These are phyloP conservation scores for Penicillium sclerotigenum DNA, from an alignment of 2,329 filamentous ascomycete genomes.

Conservation along the genomic window DNA sequence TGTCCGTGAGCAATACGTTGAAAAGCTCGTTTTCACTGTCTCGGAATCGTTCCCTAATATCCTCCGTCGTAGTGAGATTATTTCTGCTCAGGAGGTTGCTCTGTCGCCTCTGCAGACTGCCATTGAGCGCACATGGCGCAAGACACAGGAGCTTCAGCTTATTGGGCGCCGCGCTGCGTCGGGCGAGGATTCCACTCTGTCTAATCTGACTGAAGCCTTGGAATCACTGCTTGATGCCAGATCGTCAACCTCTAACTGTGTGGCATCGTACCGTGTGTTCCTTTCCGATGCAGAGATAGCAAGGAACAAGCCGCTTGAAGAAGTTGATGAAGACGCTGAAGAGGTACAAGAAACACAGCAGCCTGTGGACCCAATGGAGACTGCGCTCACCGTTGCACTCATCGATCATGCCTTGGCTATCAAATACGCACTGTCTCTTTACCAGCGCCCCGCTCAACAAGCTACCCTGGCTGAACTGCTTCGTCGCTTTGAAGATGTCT, in stretches of 20 bases:
- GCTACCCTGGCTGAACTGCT: conserved; percentile 40
- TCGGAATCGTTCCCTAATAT: conserved; percentile 89
- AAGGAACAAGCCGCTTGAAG: conserved; percentile 41
- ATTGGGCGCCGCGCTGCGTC: conserved; percentile 72
- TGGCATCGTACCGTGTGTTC: conserved; percentile 73
- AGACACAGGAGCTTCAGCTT: conserved; percentile 77
- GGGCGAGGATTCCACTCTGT: conserved; percentile 67
- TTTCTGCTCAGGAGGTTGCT: conserved; percentile 62
- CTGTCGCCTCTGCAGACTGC: conserved; percentile 80
- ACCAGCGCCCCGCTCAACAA: conserved; percentile 59
- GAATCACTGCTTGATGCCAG: conserved; percentile 75
- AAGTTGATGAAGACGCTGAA: conserved; percentile 47
- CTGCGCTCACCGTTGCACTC: conserved; percentile 77
- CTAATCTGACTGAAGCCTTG: conserved; percentile 70
- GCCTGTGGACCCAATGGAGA: conserved; percentile 59
- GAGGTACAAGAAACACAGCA: conserved; percentile 51
- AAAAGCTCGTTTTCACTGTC: conserved; percentile 81
- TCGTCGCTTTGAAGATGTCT: conserved; percentile 39
- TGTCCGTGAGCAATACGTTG: conserved; percentile 68
- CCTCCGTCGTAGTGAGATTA: conserved; percentile 78
- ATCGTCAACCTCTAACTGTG: conserved; percentile 68
- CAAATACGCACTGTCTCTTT: conserved; percentile 72
- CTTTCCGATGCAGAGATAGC: conserved; percentile 53
- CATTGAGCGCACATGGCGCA: conserved; percentile 82
- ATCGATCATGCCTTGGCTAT: conserved; percentile 87